Conservation (phyloP, 257 asterid species). For the Ophiorrhiza pumila region DNA sequence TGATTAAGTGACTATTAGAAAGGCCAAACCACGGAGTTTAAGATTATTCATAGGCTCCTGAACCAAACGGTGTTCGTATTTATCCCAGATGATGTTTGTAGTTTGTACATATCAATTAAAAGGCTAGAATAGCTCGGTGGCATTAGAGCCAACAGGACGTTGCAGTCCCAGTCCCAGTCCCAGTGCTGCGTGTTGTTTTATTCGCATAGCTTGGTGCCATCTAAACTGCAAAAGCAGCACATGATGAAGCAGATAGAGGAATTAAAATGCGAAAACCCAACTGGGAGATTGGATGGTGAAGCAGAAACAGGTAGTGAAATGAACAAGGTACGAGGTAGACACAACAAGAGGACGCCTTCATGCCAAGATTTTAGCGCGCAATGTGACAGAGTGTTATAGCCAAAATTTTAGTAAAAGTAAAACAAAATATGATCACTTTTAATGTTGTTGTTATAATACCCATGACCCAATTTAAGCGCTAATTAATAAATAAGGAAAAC, state of each 20-base stretch:
- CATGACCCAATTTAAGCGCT: too few species aligned
- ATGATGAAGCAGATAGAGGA: neutral
- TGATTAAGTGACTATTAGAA: neutral
- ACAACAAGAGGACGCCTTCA: neutral
- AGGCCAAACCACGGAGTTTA: neutral
- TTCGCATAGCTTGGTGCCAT: neutral
- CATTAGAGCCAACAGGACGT: too few species aligned
- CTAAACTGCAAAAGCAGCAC: neutral
- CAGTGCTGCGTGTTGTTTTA: neutral
- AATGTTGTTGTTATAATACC: too few species aligned
- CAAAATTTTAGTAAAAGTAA: neutral
- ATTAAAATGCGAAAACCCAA: neutral
- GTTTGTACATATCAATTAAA: neutral
- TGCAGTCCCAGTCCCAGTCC: neutral
- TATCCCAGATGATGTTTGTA: neutral
- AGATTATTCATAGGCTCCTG: neutral
- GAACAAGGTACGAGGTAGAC: neutral
- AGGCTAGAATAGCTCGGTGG: neutral
- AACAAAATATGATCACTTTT: too few species aligned
- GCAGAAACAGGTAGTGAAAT: neutral
- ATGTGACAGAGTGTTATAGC: neutral
- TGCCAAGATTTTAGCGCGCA: constrained; percentile 1
- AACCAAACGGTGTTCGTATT: neutral
- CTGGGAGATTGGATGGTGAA: neutral
- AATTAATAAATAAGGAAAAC: too few species aligned